Evolutionary conservation across 129 eudicot species (phyloP).

Genomic region (Saussurea involucrata): DNA sequence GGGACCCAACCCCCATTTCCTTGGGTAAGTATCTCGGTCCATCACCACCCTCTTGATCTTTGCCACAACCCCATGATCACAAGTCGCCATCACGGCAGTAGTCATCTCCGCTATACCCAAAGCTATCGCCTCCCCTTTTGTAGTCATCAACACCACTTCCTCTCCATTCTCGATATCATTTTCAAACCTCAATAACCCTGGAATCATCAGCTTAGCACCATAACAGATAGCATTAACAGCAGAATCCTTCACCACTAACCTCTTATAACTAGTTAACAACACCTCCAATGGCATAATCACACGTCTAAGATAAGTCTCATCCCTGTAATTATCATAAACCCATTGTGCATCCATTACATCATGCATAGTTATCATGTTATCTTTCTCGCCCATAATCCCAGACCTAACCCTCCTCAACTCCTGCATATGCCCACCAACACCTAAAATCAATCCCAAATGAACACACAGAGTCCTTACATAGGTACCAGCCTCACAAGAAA

Average conservation of each 20-base stretch:
- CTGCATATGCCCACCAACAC: slow-evolving; percentile 96
- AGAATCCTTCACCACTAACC: slow-evolving; percentile 85
- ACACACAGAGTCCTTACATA: slow-evolving; percentile 92
- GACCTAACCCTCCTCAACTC: slow-evolving; percentile 88
- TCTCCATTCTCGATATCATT: slow-evolving; percentile 74
- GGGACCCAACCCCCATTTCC: slow-evolving; percentile 98
- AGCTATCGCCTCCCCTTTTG: slow-evolving; percentile 86
- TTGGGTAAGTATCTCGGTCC: slow-evolving; percentile 92
- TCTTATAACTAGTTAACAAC: slow-evolving; percentile 74
- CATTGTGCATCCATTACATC: slow-evolving; percentile 95
- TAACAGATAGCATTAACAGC: slow-evolving; percentile 92
- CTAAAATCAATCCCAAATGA: slow-evolving; percentile 80
- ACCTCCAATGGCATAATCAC: slow-evolving; percentile 86
- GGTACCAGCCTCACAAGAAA: slow-evolving; percentile 87
- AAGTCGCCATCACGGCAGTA: slow-evolving; percentile 88
- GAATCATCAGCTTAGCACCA: slow-evolving; percentile 93
- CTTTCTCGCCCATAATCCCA: slow-evolving; percentile 87
- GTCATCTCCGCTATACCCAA: slow-evolving; percentile 93
- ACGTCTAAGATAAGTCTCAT: slow-evolving; percentile 72
- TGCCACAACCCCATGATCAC: slow-evolving; percentile 96
- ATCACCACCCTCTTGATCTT: slow-evolving; percentile 94
- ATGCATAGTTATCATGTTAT: slow-evolving; percentile 90
- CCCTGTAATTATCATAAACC: slow-evolving; percentile 72
- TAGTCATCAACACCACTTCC: slow-evolving; percentile 89
- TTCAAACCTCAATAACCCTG: slow-evolving; percentile 84